A percentile compares a stretch with the other conserved stretches of the same genome.
Evolutionary conservation across 169 alveolate species (phyloP).

Genomic region (Perkinsus chesapeaki): DNA sequence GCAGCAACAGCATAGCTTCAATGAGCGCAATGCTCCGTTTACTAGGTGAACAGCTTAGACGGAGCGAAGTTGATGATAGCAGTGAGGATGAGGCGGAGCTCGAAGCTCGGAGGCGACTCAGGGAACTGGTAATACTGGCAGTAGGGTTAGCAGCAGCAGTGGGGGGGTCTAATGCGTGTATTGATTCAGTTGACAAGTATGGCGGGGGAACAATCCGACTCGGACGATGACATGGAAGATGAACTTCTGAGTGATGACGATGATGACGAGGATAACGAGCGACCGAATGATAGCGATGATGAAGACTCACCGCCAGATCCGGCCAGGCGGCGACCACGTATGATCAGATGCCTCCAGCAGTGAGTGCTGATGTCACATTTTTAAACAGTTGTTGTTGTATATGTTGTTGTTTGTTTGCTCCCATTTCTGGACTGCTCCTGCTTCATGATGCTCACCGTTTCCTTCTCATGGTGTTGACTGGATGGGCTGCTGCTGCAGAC

Average conservation of each 20-base stretch:
- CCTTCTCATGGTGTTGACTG: too few relatives aligned
- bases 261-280: not conserved
- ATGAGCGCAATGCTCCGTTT: not conserved
- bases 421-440: too few relatives aligned
- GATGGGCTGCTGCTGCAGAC: too few relatives aligned
- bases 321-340: not conserved
- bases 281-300: not conserved
- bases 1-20: not conserved
- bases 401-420: not conserved
- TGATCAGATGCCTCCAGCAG: not conserved
- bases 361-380: not conserved
- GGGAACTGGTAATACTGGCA: not conserved
- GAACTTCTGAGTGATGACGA: not conserved
- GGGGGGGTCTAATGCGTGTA: too few relatives aligned
- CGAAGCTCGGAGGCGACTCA: not conserved
- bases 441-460: too few relatives aligned
- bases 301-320: not conserved
- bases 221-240: not conserved
- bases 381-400: not conserved
- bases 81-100: not conserved
- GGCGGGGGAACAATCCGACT: not conserved
- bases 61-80: not conserved
- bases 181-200: not conserved
- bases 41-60: not conserved
- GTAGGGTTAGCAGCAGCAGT: not conserved